A percentile compares a stretch with the other conserved stretches of the same genome.
Evolutionary conservation across 208 protist species (phyloP).

Genomic region (Vickermania spadyakhi): DNA sequence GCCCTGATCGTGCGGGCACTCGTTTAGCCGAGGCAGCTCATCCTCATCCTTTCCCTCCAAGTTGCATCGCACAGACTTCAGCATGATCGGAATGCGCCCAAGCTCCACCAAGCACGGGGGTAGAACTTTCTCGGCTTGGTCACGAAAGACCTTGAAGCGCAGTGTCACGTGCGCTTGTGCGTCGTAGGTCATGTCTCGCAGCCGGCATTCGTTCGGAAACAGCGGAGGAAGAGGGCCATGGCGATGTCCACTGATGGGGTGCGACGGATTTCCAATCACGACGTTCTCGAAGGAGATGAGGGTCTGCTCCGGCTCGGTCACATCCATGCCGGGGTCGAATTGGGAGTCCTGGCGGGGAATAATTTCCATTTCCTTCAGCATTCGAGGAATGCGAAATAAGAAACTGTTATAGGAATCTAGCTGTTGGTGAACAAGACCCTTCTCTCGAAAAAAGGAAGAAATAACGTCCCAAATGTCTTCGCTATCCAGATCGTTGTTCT

Average conservation of each 20-base stretch:
- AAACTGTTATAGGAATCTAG: constrained; percentile 99
- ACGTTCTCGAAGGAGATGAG: constrained; percentile 70
- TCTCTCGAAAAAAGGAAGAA: constrained; percentile 96
- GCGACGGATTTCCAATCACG: constrained; percentile 73
- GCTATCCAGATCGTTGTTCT: constrained; percentile 65
- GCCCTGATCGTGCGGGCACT: constrained; percentile 94
- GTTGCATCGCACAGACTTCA: constrained; percentile 89
- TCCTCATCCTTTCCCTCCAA: constrained; percentile 48
- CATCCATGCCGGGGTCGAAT: constrained; percentile 48
- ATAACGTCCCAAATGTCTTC: constrained; percentile 97
- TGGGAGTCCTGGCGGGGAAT: constrained; percentile 72
- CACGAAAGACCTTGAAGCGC: constrained; percentile 19
- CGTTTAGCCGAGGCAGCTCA: constrained; percentile 69
- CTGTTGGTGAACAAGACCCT: constrained; percentile 98
- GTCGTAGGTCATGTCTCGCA: background rate
- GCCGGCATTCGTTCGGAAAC: constrained; percentile 14
- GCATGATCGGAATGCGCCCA: constrained; percentile 94
- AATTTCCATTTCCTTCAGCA: constrained; percentile 63
- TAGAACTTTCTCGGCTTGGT: constrained; percentile 20
- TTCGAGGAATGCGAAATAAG: constrained; percentile 74
- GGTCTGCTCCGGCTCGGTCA: constrained; percentile 55
- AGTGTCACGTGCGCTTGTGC: constrained; percentile 40
- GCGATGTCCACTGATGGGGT: constrained; percentile 38
- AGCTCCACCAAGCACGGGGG: constrained; percentile 26
- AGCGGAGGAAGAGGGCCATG: constrained; percentile 58